A percentile compares a stretch with the other conserved stretches of the same genome.
Evolutionary conservation across 257 asterid genomes (phyloP).

Genomic region (Paulownia fortunei): DNA sequence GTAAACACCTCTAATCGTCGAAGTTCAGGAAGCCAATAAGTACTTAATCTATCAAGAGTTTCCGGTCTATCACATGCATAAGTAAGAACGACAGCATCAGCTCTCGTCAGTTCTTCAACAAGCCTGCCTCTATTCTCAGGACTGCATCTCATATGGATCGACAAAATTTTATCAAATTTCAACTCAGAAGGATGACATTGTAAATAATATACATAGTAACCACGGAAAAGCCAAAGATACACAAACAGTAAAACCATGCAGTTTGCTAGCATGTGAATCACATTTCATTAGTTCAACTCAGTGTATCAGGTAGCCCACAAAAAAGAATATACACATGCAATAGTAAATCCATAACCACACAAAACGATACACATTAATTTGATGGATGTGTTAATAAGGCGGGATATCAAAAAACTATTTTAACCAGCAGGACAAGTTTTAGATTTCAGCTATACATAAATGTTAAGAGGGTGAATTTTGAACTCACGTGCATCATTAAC

Average conservation of each 20-base stretch:
- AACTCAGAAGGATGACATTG: slow-evolving; percentile 1
- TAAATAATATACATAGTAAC: not conserved
- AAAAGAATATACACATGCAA: not conserved
- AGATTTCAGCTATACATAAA: not conserved
- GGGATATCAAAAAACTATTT: not conserved
- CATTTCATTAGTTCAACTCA: not conserved
- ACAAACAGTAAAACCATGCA: slow-evolving; percentile 13
- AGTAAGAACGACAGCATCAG: slow-evolving; percentile 92
- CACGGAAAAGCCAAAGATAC: not conserved
- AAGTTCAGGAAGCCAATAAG: slow-evolving; percentile 99
- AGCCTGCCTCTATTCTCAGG: slow-evolving; percentile 72
- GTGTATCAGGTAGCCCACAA: not conserved
- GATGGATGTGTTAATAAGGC: not conserved
- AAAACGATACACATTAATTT: not conserved
- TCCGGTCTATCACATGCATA: slow-evolving; percentile 92
- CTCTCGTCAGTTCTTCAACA: slow-evolving; percentile 77
- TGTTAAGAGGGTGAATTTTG: not conserved
- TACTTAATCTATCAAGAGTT: slow-evolving; percentile 87
- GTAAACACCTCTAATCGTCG: slow-evolving; percentile 78
- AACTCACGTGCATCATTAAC: not conserved
- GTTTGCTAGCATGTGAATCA: not conserved
- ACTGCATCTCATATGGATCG: slow-evolving; percentile 49
- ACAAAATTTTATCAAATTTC: not conserved
- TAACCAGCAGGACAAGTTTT: not conserved
- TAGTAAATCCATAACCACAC: not conserved